Evolutionary conservation across 306 rosid genomes (phyloP).

Genomic region (Pyrus communis): DNA sequence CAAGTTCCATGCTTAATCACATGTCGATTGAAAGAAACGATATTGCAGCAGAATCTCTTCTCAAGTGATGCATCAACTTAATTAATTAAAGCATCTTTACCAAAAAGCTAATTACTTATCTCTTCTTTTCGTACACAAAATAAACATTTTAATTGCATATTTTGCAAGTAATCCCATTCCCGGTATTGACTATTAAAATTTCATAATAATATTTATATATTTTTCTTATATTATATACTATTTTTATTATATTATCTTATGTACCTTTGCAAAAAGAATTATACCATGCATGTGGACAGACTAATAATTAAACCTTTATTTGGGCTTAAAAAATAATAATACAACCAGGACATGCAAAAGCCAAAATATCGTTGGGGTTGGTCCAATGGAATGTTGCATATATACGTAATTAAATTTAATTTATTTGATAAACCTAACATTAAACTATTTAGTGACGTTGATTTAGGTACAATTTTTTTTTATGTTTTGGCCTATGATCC

Average conservation of each 20-base stretch:
- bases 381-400: not conserved
- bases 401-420: no score
- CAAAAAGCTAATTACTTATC: not conserved
- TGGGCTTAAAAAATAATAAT: not conserved
- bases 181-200: no score
- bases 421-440: no score
- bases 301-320: not conserved
- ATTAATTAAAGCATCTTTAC: not conserved
- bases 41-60: not conserved
- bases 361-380: not conserved
- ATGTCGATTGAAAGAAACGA: not conserved
- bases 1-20: not conserved
- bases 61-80: not conserved
- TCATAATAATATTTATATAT: no score
- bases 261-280: not conserved
- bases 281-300: not conserved
- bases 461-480: no score
- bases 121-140: not conserved
- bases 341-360: not conserved
- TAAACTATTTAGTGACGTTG: no score
- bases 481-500: no score
- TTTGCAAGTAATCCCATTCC: not conserved
- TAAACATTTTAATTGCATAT: not conserved
- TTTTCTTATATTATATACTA: no score
- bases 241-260: not conserved